These are phyloP conservation scores for Pseudocercospora ulei DNA, from an alignment of 2,329 filamentous ascomycete species.

Conservation along the genomic window DNA sequence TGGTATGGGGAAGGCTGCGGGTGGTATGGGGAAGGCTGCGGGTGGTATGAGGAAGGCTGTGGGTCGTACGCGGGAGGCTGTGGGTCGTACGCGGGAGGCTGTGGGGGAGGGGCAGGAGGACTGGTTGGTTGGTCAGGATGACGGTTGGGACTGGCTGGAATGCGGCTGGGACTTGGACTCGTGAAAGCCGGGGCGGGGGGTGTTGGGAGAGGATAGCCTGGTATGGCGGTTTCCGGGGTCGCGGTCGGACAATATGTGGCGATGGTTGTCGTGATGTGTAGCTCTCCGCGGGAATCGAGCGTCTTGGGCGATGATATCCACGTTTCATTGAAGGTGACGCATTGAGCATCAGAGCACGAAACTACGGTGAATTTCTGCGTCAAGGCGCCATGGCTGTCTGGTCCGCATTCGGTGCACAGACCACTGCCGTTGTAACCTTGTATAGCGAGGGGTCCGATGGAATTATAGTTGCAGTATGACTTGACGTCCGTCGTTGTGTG, in stretches of 20 bases:
- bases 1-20: too few relatives aligned
- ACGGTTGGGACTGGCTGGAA: too few relatives aligned
- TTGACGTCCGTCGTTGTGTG: conserved; percentile 9
- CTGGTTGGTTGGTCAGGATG: too few relatives aligned
- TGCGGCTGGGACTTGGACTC: too few relatives aligned
- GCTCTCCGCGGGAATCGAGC: not conserved
- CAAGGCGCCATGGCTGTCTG: conserved; percentile 1
- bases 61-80: too few relatives aligned
- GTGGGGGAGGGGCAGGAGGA: too few relatives aligned
- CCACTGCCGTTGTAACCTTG: conserved; percentile 6
- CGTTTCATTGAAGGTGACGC: conserved; percentile 8
- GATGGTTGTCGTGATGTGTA: not conserved
- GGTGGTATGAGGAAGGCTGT: too few relatives aligned
- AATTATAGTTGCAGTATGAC: conserved; percentile 5
- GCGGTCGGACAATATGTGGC: not conserved
- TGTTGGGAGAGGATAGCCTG: not conserved
- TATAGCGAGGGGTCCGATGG: conserved; percentile 3
- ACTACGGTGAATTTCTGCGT: conserved; percentile 3
- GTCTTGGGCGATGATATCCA: conserved; percentile 2
- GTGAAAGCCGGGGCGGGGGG: too few relatives aligned
- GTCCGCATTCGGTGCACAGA: conserved; percentile 6
- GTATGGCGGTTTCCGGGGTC: not conserved
- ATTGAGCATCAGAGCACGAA: conserved; percentile 1
- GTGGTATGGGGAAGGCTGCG: too few relatives aligned
- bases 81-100: too few relatives aligned